Evolutionary conservation across 345 rosid genomes (phyloP).

Genomic region (Limnanthes douglasii): DNA sequence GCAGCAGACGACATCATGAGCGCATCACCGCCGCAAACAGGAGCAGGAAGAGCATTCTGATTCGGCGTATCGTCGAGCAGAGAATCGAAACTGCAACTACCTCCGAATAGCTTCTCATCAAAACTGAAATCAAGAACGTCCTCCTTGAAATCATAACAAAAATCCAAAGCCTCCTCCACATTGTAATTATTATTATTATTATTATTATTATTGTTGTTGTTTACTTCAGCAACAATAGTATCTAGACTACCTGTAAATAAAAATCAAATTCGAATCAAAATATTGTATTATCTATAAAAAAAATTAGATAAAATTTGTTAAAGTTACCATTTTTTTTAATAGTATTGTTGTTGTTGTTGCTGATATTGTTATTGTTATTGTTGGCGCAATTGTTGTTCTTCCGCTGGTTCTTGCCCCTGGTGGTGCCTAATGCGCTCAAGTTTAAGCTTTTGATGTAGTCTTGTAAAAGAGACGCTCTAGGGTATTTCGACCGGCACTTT

Average conservation of each 20-base stretch:
- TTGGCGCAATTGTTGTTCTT: neutral
- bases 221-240: neutral
- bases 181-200: slow-evolving; percentile 6
- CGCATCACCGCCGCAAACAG: no score
- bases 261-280: no score
- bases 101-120: slow-evolving; percentile 44
- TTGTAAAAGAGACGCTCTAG: slow-evolving; percentile 61
- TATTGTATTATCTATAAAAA: no score
- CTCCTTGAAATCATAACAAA: slow-evolving; percentile 30
- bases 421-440: slow-evolving; percentile 14
- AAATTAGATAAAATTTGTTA: no score
- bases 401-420: slow-evolving; percentile 13
- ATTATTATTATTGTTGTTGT: slow-evolving; percentile 3
- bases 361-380: neutral
- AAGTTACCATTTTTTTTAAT: no score
- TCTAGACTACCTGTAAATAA: neutral
- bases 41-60: no score
- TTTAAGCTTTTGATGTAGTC: slow-evolving; percentile 88
- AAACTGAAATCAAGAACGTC: slow-evolving; percentile 43
- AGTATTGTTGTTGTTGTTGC: slow-evolving; percentile 1
- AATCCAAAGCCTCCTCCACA: slow-evolving; percentile 27
- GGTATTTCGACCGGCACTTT: slow-evolving; percentile 66
- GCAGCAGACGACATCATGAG: no score
- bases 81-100: slow-evolving; percentile 45
- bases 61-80: slow-evolving; percentile 57